Percentiles rank a stretch among this genome's conserved stretches.
Conservation (phyloP, 208 protist genomes). For the Herpetomonas samuelpessoai region DNA sequence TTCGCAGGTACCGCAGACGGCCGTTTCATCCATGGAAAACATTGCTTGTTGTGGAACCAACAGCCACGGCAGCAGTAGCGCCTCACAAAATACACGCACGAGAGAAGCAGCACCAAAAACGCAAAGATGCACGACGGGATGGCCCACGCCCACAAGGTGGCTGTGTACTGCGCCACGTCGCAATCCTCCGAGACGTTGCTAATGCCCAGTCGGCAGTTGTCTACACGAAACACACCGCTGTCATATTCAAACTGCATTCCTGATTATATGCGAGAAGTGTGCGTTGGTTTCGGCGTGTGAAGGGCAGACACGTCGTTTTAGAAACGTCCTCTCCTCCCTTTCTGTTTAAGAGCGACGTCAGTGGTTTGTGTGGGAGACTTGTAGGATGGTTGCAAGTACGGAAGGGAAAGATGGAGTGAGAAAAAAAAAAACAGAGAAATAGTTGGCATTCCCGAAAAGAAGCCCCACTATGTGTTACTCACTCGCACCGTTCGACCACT, state of each 20-base stretch:
- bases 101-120: conserved; percentile 11
- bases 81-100: conserved; percentile 25
- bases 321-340: conserved; percentile 2
- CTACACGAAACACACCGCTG: conserved; percentile 4
- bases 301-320: background rate
- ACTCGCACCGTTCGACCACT: no score
- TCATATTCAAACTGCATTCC: conserved; percentile 26
- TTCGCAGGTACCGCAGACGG: no score
- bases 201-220: conserved; percentile 23
- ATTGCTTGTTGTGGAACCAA: no score
- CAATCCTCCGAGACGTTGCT: conserved; percentile 11
- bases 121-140: conserved; percentile 20
- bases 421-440: conserved; percentile 8
- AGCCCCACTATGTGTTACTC: no score
- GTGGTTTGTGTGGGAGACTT: no score
- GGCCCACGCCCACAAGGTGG: conserved; percentile 16
- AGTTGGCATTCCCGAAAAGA: conserved; percentile 2
- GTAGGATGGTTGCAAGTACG: no score
- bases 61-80: conserved; percentile 51
- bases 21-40: no score
- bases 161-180: conserved; percentile 17
- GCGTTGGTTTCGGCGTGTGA: no score
- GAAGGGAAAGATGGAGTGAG: conserved; percentile 1
- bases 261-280: no score
- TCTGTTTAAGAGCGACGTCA: conserved; percentile 2